Base-by-base conservation (phyloP, 139 green algal genomes). In the Asterochloris sp. region DNA sequence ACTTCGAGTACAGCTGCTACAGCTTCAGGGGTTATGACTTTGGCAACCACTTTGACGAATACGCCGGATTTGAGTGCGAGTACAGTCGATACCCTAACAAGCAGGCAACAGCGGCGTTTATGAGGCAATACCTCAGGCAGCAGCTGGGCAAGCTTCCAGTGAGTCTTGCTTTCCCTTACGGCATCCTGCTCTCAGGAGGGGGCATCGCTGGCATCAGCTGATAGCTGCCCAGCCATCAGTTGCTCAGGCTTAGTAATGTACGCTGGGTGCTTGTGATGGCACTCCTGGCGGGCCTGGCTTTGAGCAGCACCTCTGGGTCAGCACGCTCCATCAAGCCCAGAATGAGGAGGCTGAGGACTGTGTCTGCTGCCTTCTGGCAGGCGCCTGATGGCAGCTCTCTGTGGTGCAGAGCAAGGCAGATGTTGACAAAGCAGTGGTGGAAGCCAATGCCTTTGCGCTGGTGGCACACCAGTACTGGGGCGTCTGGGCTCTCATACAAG, bases 21-120 rank as follows among this genome's bases (percentile, higher is more conserved):
- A 92, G 89, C 17, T 93, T 90, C 73, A 88, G 89, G 15, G 96
- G 95, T 12, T 98, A 94, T 84, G 95, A 98, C 85, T 87, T 86
- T 26, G 95, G 92, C 38, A 99, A 99, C 88, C 96, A 99, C 81
- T 99, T 98, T 88, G 95, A 93, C 79, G 97, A 99, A 88, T 99
- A 96, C 77, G 96, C 96, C 12, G 97, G 96, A 10, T 97, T 99
- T 83, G 94, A 99, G n/a, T 95, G 95, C 77, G 94, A 98, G 69
- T 98, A 96, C 78, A 85, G 29, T 2, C 86, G 88, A 75, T 98
- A 91, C 62, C 85, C 87, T 11, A 67, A 79, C 17, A 14, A 54
- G 1, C 61, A 86, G 47, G 47, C 80, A 17, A 76, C 78, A 0
- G 73, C 38, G 6, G 24, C 80, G 17, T 98, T 97, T 78, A 90